Base-by-base conservation (phyloP, 345 rosid species). In the Aquilaria malaccensis region DNA sequence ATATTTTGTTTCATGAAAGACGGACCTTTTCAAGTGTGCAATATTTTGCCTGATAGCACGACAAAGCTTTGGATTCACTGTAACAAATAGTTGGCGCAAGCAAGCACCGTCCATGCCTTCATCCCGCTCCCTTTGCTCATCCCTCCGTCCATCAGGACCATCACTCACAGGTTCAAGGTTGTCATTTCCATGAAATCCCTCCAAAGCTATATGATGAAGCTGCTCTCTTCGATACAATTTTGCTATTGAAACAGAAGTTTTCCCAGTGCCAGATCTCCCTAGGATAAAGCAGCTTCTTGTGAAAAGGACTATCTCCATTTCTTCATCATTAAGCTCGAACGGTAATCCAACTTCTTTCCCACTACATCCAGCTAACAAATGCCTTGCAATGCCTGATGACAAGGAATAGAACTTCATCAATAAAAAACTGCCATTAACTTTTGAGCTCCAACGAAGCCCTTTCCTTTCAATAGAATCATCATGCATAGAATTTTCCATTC, bases 391-490 rank as follows among this genome's bases (percentile, higher is more conserved):
- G 9, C 64, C 64, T 10, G 64, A 61, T 10, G 64, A 61, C 33
- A 61, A 30, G 45, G 55, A 22, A 33, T 61, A 61, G 64, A 61
- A 61, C 33, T 61, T 61, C 64, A 61, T 61, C 13, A 61, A 43
- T 41, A 50, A 13, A 15, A 61, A 61, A 30, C 55, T 49, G 13
- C 50, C 64, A 49, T 45, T 61, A n/a, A 48, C 37, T n/a, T 31
- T 61, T 30, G 33, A 61, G 14, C n/a, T 30, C 3, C 32, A 30
- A 50, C 13, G 5, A 22, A 13, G n/a, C 11, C 29, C 10, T 53
- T 30, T 22, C 1, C 56, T 30, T 13, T 53, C 56, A 48, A 12
- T 47, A 6, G 54, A 41, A 48, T 7, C 53, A 10, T 3, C 33
- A 3, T 9, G 11, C 13, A 32, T 11, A 46, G 2, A 4, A 50